Conservation (phyloP, 2,329 filamentous ascomycete genomes). For the Phaeosphaeriaceae sp. region DNA sequence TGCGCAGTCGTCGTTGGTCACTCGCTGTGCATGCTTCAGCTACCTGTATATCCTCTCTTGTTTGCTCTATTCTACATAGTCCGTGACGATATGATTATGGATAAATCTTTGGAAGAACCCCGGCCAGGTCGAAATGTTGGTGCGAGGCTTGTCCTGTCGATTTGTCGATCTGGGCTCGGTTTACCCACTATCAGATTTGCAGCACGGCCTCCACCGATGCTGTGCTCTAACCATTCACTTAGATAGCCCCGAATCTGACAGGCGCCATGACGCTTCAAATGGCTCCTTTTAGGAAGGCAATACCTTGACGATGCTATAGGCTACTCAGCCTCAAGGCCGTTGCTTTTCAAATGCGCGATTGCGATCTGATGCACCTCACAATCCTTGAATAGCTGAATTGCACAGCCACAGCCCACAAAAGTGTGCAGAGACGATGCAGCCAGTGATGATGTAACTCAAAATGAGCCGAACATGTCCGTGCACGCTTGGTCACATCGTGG, state of each 20-base stretch:
- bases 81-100: too few species aligned
- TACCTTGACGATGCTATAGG: background rate
- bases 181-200: background rate
- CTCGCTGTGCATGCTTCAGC: slow-evolving; percentile 20
- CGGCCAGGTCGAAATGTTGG: slow-evolving; percentile 19
- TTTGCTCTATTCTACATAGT: slow-evolving; percentile 7
- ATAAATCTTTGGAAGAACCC: slow-evolving; percentile 16
- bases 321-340: slow-evolving; percentile 13
- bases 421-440: slow-evolving; percentile 17
- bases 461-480: slow-evolving; percentile 36
- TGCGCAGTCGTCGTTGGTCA: slow-evolving; percentile 16
- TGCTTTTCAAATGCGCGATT: slow-evolving; percentile 27
- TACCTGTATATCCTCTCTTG: slow-evolving; percentile 24
- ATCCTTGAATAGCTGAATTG: too few species aligned
- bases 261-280: slow-evolving; percentile 12
- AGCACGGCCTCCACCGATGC: background rate
- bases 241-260: slow-evolving; percentile 21
- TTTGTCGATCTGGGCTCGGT: too few species aligned
- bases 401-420: background rate
- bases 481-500: slow-evolving; percentile 21
- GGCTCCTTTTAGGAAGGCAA: slow-evolving; percentile 21
- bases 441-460: slow-evolving; percentile 32
- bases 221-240: background rate
- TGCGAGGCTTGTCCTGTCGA: slow-evolving; percentile 3
- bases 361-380: slow-evolving; percentile 1